Percentiles rank a stretch among this genome's conserved stretches.
phyloP scores from a whole-genome alignment of 768 basidiomycete genomes.

The Auriscalpium orientale region DNA sequence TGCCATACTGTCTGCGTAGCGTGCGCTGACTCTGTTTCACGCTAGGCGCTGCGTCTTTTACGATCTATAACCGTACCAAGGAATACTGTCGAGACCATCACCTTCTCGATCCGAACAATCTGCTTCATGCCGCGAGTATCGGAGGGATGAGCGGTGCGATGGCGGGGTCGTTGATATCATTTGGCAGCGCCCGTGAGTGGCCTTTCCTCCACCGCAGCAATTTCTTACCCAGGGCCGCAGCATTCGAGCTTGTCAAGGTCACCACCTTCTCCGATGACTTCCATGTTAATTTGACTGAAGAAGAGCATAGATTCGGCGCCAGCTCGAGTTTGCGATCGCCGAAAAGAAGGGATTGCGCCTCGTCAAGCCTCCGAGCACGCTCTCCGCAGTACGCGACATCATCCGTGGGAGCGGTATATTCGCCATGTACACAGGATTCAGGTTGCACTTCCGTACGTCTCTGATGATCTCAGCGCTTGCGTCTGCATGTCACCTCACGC shows the following conservation, averaged over 20 bases:
- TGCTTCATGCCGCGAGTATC: conserved; percentile 65
- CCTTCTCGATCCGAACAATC: conserved; percentile 48
- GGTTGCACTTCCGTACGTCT: conserved; percentile 71
- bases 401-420: conserved; percentile 50
- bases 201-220: neutral
- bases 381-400: conserved; percentile 76
- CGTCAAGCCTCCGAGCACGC: conserved; percentile 69
- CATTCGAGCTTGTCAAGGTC: conserved; percentile 96
- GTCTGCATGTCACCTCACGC: too few relatives aligned
- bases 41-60: conserved; percentile 82
- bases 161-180: conserved; percentile 83
- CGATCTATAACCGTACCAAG: conserved; percentile 82
- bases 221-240: conserved; percentile 27
- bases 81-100: conserved; percentile 56
- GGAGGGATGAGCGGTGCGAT: conserved; percentile 80
- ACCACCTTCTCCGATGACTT: conserved; percentile 8
- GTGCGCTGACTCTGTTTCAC: conserved; percentile 6
- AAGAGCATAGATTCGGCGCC: conserved; percentile 64
- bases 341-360: conserved; percentile 66
- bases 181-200: conserved; percentile 80
- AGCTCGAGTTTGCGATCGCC: conserved; percentile 88
- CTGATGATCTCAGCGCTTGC: neutral
- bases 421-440: conserved; percentile 79
- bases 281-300: neutral
- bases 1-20: neutral